Evolutionary conservation across 495 filamentous ascomycete species (phyloP).

Genomic region (Penicillium ucsense): DNA sequence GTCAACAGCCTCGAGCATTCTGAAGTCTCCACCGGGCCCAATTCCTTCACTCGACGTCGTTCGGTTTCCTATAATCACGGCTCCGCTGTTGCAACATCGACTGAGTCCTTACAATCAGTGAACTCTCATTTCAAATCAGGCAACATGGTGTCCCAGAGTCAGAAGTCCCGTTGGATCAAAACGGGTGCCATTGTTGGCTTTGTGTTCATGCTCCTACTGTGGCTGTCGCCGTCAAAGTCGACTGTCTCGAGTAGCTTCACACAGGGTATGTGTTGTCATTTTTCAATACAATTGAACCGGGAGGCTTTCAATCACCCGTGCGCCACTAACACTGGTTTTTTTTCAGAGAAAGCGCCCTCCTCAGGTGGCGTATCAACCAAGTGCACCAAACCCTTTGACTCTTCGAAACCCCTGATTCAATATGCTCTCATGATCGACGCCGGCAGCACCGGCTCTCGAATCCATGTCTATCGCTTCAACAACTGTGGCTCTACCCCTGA

Average conservation of each 20-base stretch:
- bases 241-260: conserved; percentile 23
- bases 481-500: conserved; percentile 96
- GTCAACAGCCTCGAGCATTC: conserved; percentile 24
- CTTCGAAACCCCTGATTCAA: conserved; percentile 85
- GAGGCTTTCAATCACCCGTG: too few species aligned
- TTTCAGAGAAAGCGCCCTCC: conserved; percentile 19
- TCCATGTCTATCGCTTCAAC: conserved; percentile 98
- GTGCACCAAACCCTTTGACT: conserved; percentile 73
- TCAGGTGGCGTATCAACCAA: conserved; percentile 29
- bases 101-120: neutral
- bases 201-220: conserved; percentile 66
- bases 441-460: conserved; percentile 92
- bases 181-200: conserved; percentile 67
- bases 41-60: conserved; percentile 22
- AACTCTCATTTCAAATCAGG: conserved; percentile 1
- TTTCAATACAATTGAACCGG: too few species aligned
- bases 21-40: conserved; percentile 9
- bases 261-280: conserved; percentile 21
- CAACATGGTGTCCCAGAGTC: conserved; percentile 55
- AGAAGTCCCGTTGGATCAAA: conserved; percentile 73
- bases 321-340: neutral
- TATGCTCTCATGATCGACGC: conserved; percentile 99
- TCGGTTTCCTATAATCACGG: conserved; percentile 23
- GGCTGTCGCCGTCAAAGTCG: conserved; percentile 51
- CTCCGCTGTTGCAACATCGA: conserved; percentile 4